Base-by-base conservation (phyloP, 129 eudicot genomes). In the Lonicera japonica region DNA sequence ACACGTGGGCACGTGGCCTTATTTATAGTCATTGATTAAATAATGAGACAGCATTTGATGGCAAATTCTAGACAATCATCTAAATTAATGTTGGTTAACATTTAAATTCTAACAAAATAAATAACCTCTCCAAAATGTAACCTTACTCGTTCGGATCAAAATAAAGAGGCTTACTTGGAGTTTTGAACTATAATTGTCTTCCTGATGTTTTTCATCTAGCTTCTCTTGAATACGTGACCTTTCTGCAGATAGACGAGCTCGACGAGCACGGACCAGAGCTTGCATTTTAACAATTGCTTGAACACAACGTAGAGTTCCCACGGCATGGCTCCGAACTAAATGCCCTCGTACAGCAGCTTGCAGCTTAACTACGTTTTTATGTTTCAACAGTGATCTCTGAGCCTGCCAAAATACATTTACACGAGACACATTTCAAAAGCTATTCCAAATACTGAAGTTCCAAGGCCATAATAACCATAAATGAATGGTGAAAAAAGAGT, bases 271-370 rank as follows among this genome's bases (percentile, higher is more conserved):
- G 23, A 91, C 88, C 57, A 87, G 88, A 62, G 74, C 77, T 70
- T 91, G 96, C 85, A 87, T 80, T 59, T 84, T 91, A 66, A 84
- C 80, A 71, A 91, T 91, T 52, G 88, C 95, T 71, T 82, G 95
- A 43, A 91, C 85, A 65, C 97, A 91, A 39, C 89, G 88, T 59
- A 91, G 85, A 66, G 95, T 82, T 69, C 92, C 97, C 63, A 87
- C 82, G 68, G 95, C 97, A 79, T 82, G 85, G 40, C 67, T 81
- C 54, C 97, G 79, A 18, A 79, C 97, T 68, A 91, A 75, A 74
- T 91, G 96, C 19, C 97, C 97, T 43, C 97, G 75, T 20, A 91
- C 83, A 54, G 84, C 97, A 65, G 97, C 97, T 87, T 91, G 97
- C 82, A 91, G 64, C 70, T 84, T 87, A 19, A 82, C 77, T 43